These are phyloP conservation scores for Boletellus ananas DNA, from an alignment of 768 basidiomycete species.

Conservation along the genomic window DNA sequence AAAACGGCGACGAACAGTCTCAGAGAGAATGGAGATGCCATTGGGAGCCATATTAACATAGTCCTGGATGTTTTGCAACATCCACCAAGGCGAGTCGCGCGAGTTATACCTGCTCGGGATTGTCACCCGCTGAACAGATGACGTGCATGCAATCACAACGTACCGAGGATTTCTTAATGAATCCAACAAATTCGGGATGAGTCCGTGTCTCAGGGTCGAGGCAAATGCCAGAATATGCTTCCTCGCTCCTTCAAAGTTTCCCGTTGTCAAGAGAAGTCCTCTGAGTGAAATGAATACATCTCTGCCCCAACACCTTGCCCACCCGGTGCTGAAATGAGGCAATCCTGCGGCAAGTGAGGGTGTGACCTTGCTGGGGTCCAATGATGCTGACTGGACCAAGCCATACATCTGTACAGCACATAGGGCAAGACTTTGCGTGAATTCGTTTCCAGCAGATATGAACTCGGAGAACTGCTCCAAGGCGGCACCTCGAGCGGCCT, in stretches of 20 bases:
- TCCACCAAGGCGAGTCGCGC: conserved; percentile 99
- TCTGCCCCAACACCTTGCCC: conserved; percentile 98
- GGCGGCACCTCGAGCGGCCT: conserved; percentile 77
- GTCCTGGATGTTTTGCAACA: conserved; percentile 97
- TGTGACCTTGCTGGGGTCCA: conserved; percentile 64
- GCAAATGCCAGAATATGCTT: conserved; percentile 91
- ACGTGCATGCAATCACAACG: conserved; percentile 10
- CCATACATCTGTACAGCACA: conserved; percentile 90
- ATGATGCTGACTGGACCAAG: conserved; percentile 82
- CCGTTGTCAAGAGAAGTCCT: conserved; percentile 91
- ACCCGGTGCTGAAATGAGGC: conserved; percentile 88
- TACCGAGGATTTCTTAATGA: conserved; percentile 82
- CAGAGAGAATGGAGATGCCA: conserved; percentile 74
- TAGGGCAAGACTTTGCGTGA: conserved; percentile 87
- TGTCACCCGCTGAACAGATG: neutral
- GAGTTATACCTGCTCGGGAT: conserved; percentile 72
- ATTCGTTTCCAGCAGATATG: conserved; percentile 75
- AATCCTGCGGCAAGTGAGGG: conserved; percentile 92
- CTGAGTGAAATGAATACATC: conserved; percentile 92
- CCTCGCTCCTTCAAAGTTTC: conserved; percentile 80
- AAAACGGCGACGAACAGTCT: conserved; percentile 88
- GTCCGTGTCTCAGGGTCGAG: conserved; percentile 89
- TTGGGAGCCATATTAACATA: conserved; percentile 82
- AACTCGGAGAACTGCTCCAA: conserved; percentile 90
- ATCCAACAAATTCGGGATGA: conserved; percentile 95